phyloP scores from a whole-genome alignment of 495 filamentous ascomycete genomes.

The Xanthoparmelia taractica region DNA sequence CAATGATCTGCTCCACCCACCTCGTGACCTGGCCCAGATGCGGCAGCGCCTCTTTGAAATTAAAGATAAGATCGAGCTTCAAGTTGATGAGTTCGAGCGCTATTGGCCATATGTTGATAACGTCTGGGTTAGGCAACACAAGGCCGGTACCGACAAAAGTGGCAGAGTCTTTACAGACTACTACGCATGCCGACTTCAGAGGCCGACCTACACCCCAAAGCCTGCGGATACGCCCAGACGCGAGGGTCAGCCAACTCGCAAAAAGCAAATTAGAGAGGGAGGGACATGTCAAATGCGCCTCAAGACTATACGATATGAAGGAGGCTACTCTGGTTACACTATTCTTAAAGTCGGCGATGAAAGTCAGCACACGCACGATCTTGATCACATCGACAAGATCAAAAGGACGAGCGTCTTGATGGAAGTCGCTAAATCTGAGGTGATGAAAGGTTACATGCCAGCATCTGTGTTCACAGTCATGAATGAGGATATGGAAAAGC shows the following conservation, averaged over 20 bases:
- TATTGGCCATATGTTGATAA: slow-evolving; percentile 52
- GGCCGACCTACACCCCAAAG: slow-evolving; percentile 34
- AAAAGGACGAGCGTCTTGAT: slow-evolving; percentile 48
- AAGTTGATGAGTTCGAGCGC: slow-evolving; percentile 42
- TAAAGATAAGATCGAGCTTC: slow-evolving; percentile 47
- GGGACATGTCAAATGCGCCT: slow-evolving; percentile 47
- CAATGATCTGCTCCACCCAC: slow-evolving; percentile 34
- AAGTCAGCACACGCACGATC: slow-evolving; percentile 41
- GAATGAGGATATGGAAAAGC: slow-evolving; percentile 40
- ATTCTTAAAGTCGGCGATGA: slow-evolving; percentile 31
- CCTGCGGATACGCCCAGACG: slow-evolving; percentile 25
- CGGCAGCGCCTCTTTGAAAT: slow-evolving; percentile 44
- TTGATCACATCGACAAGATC: slow-evolving; percentile 45
- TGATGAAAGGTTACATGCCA: slow-evolving; percentile 45
- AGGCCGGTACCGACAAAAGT: slow-evolving; percentile 42
- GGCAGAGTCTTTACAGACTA: slow-evolving; percentile 46
- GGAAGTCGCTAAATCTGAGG: slow-evolving; percentile 44
- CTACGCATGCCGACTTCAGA: slow-evolving; percentile 45
- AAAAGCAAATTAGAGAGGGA: slow-evolving; percentile 44
- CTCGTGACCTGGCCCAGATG: slow-evolving; percentile 38
- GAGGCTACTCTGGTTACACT: slow-evolving; percentile 27
- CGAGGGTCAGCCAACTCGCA: slow-evolving; percentile 45
- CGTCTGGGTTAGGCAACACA: slow-evolving; percentile 46
- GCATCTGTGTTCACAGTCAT: slow-evolving; percentile 48
- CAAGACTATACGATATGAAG: slow-evolving; percentile 44